phyloP scores from a whole-genome alignment of 148 eudicot genomes.

The Spergularia bocconei region DNA sequence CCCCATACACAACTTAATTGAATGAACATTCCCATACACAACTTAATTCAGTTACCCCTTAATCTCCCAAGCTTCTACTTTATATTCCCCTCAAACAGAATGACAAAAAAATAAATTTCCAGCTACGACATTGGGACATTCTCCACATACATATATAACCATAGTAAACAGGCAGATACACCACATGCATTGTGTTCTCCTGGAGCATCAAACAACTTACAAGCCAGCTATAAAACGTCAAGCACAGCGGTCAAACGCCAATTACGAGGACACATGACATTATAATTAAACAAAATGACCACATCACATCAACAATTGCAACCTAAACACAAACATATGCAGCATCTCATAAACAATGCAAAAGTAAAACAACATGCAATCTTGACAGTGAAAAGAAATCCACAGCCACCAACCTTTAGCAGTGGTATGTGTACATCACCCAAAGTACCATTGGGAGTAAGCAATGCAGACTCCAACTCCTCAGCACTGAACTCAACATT shows the following conservation, averaged over 20 bases:
- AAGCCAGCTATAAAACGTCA: neutral
- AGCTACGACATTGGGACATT: neutral
- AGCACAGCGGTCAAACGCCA: neutral
- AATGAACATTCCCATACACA: no score
- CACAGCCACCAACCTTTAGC: constrained; percentile 68
- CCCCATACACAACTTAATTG: no score
- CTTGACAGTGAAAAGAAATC: neutral
- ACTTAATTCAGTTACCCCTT: neutral
- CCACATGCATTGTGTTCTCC: neutral
- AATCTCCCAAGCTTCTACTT: neutral
- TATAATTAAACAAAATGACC: neutral
- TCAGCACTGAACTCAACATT: constrained; percentile 81
- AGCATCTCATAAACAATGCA: constrained; percentile 12
- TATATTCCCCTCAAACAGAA: neutral
- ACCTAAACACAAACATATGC: neutral
- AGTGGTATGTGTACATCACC: constrained; percentile 84
- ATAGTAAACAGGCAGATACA: neutral
- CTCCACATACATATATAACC: neutral
- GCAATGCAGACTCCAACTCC: constrained; percentile 93
- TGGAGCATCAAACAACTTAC: neutral
- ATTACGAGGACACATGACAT: neutral
- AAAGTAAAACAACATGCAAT: neutral
- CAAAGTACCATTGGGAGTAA: constrained; percentile 71
- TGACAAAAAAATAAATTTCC: neutral
- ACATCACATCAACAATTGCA: neutral